phyloP scores from a whole-genome alignment of 192 early-diverging fungal species.

The Coemansia nantahalensis region DNA sequence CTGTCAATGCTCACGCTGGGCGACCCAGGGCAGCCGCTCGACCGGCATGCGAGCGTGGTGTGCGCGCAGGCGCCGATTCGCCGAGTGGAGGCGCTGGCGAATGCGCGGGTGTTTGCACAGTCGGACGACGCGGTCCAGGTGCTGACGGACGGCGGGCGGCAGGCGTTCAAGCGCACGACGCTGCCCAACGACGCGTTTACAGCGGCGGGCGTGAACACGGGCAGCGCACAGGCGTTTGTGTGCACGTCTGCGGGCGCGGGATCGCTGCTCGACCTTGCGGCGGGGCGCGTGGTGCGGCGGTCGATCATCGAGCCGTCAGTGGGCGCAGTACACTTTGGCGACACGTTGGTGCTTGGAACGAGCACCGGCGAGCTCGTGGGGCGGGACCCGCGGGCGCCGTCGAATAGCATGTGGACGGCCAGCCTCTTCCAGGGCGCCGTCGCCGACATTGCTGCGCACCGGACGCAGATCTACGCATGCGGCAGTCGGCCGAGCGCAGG shows the following conservation, averaged over 20 bases:
- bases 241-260: slow-evolving; percentile 37
- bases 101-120: slow-evolving; percentile 62
- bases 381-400: slow-evolving; percentile 25
- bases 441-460: slow-evolving; percentile 10
- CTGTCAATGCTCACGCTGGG: slow-evolving; percentile 61
- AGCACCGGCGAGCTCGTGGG: slow-evolving; percentile 18
- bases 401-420: slow-evolving; percentile 9
- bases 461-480: slow-evolving; percentile 16
- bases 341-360: slow-evolving; percentile 20
- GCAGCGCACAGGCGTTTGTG: slow-evolving; percentile 41
- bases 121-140: slow-evolving; percentile 62
- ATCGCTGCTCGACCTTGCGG: slow-evolving; percentile 30
- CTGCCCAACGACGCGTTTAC: slow-evolving; percentile 55
- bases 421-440: slow-evolving; percentile 17
- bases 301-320: slow-evolving; percentile 17
- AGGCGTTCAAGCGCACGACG: slow-evolving; percentile 43
- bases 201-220: slow-evolving; percentile 4
- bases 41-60: slow-evolving; percentile 70
- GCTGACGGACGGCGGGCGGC: slow-evolving; percentile 52
- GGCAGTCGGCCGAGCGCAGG: slow-evolving; percentile 1
- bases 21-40: slow-evolving; percentile 41
- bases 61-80: slow-evolving; percentile 64
- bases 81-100: slow-evolving; percentile 60
- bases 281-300: slow-evolving; percentile 17
- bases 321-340: slow-evolving; percentile 1